Conservation (phyloP, 768 basidiomycete species). For the Psilocybe cubensis region DNA sequence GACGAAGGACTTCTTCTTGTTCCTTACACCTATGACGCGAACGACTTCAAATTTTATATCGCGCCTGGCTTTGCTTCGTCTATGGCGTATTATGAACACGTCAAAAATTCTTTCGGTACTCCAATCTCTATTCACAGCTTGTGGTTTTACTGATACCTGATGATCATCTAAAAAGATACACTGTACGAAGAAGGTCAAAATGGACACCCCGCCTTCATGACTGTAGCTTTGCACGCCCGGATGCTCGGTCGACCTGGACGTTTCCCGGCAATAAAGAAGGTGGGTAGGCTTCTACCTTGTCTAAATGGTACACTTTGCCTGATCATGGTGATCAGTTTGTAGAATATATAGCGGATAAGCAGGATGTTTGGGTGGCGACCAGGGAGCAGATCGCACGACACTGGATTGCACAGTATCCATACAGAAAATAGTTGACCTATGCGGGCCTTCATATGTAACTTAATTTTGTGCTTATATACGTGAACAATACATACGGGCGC, state of each 20-base stretch:
- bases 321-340: constrained; percentile 9
- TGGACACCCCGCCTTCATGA: constrained; percentile 15
- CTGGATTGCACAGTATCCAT: constrained; percentile 17
- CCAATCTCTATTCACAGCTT: not conserved
- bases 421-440: not conserved
- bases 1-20: constrained; percentile 15
- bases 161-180: constrained; percentile 5
- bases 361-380: constrained; percentile 18
- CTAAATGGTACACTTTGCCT: not conserved
- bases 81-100: constrained; percentile 19
- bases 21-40: constrained; percentile 19
- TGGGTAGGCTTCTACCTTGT: not conserved
- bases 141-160: not conserved
- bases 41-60: constrained; percentile 22
- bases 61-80: constrained; percentile 19
- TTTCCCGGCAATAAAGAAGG: constrained; percentile 17
- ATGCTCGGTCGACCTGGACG: constrained; percentile 18
- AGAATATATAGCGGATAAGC: constrained; percentile 10
- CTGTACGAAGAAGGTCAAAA: constrained; percentile 18
- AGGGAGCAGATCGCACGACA: constrained; percentile 19
- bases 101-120: constrained; percentile 15
- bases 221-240: constrained; percentile 19
- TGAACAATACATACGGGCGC: too few species aligned
- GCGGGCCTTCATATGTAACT: too few species aligned
- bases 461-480: too few species aligned